A percentile compares a stretch with the other conserved stretches of the same genome.
Evolutionary conservation across 2,329 filamentous ascomycete genomes (phyloP).

Genomic region (Aspergillus oerlinghausenensis): DNA sequence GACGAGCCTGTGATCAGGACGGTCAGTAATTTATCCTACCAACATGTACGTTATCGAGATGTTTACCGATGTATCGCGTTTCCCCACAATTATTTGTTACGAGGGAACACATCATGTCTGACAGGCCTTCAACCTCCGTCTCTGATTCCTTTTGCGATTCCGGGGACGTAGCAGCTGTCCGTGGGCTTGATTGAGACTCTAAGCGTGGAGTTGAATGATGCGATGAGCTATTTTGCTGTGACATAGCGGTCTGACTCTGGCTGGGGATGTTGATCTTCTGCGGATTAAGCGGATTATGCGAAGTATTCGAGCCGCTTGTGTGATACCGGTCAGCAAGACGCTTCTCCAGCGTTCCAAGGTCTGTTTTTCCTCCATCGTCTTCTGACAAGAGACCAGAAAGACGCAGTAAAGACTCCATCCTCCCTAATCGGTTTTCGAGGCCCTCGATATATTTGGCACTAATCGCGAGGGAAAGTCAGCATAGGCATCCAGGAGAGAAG

Average conservation of each 20-base stretch:
- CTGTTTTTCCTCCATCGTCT: constrained; percentile 78
- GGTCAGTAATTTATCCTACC: constrained; percentile 16
- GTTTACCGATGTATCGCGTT: constrained; percentile 85
- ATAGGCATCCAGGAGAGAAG: not conserved
- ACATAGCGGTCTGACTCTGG: constrained; percentile 21
- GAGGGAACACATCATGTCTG: constrained; percentile 98
- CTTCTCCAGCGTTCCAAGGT: constrained; percentile 83
- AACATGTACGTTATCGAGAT: not conserved
- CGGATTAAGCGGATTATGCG: constrained; percentile 31
- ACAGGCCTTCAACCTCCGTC: constrained; percentile 78
- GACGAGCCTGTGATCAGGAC: constrained; percentile 64
- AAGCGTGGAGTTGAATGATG: constrained; percentile 45
- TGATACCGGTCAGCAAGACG: constrained; percentile 53
- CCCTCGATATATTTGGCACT: constrained; percentile 98
- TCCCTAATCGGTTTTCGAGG: constrained; percentile 86
- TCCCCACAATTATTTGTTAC: constrained; percentile 94
- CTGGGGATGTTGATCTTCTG: constrained; percentile 24
- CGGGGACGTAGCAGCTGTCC: constrained; percentile 49
- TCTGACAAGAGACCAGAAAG: constrained; percentile 82
- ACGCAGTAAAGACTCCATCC: constrained; percentile 88
- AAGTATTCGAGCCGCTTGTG: constrained; percentile 32
- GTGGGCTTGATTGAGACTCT: constrained; percentile 47
- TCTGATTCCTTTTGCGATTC: constrained; percentile 52
- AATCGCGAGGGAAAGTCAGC: constrained; percentile 14
- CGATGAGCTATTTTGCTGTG: constrained; percentile 32